These are phyloP conservation scores for Lodderomyces margitis DNA, from an alignment of 1,139 yeast genomes.

Conservation along the genomic window DNA sequence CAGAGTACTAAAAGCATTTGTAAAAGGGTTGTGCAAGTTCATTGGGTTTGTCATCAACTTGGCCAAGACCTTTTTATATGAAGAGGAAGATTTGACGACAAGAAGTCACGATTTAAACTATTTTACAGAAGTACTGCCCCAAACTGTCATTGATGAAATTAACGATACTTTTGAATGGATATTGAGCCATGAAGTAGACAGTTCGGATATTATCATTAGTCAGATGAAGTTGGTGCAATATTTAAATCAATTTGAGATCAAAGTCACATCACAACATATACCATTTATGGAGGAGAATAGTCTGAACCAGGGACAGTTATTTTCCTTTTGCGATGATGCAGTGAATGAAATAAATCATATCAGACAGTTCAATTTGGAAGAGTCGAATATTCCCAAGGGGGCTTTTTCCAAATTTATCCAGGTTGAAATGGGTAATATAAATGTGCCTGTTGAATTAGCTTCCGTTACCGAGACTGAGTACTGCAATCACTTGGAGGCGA, in stretches of 20 bases:
- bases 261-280: constrained; percentile 7
- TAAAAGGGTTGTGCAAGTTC: constrained; percentile 52
- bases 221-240: constrained; percentile 29
- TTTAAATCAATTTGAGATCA: constrained; percentile 28
- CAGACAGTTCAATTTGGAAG: constrained; percentile 8
- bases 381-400: constrained; percentile 24
- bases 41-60: constrained; percentile 48
- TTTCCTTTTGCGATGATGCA: constrained; percentile 20
- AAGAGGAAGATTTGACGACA: constrained; percentile 73
- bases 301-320: background rate
- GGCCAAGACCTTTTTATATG: constrained; percentile 63
- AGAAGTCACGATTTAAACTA: constrained; percentile 54
- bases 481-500: constrained; percentile 29
- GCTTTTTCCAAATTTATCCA: constrained; percentile 52
- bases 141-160: constrained; percentile 23
- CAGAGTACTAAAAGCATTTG: constrained; percentile 44
- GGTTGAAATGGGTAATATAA: constrained; percentile 51
- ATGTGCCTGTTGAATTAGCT: constrained; percentile 51
- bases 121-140: constrained; percentile 25
- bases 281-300: constrained; percentile 8
- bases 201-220: constrained; percentile 17
- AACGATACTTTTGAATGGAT: constrained; percentile 23
- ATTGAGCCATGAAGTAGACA: constrained; percentile 11
- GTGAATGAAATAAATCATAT: constrained; percentile 15
- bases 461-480: constrained; percentile 23